A percentile compares a stretch with the other conserved stretches of the same genome.
These are phyloP conservation scores for Amphibolis antarctica DNA, from an alignment of 106 monocot genomes.

Conservation along the genomic window DNA sequence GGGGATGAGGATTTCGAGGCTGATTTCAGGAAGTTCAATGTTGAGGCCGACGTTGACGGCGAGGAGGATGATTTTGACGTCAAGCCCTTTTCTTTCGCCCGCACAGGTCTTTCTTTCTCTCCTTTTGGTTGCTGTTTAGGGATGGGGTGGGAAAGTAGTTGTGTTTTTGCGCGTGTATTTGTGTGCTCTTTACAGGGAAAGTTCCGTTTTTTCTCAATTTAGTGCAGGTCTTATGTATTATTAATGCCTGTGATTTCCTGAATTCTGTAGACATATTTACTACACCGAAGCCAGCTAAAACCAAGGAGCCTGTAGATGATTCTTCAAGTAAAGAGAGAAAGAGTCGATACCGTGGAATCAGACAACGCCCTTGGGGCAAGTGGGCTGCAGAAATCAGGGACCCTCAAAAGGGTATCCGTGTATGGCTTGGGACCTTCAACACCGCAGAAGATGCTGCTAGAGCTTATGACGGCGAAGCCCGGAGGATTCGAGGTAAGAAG, in stretches of 20 bases:
- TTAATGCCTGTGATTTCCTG: background rate
- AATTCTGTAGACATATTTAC: conserved; percentile 12
- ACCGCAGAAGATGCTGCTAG: conserved; percentile 69
- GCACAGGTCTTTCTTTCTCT: background rate
- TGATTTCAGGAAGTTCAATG: conserved; percentile 41
- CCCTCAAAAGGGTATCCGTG: conserved; percentile 57
- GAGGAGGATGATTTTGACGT: conserved; percentile 19
- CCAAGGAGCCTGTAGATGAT: conserved; percentile 10
- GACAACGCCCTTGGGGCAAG: conserved; percentile 66
- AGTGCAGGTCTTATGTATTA: background rate
- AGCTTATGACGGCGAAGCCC: conserved; percentile 63
- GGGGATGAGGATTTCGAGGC: conserved; percentile 31
- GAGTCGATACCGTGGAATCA: conserved; percentile 51
- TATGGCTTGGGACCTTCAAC: conserved; percentile 76
- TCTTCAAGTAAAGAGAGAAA: conserved; percentile 44
- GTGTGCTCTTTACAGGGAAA: background rate
- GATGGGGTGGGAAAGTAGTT: background rate
- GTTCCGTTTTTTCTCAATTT: no score
- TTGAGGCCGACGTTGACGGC: conserved; percentile 19
- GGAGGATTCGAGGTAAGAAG: conserved; percentile 52
- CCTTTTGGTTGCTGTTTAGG: background rate
- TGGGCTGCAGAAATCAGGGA: conserved; percentile 82
- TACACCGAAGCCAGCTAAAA: conserved; percentile 13
- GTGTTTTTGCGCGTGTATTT: background rate
- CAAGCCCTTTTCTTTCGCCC: conserved; percentile 18